A percentile compares a stretch with the other conserved stretches of the same genome.
Conservation (phyloP, 129 eudicot genomes). For the Flaveria linearis region DNA sequence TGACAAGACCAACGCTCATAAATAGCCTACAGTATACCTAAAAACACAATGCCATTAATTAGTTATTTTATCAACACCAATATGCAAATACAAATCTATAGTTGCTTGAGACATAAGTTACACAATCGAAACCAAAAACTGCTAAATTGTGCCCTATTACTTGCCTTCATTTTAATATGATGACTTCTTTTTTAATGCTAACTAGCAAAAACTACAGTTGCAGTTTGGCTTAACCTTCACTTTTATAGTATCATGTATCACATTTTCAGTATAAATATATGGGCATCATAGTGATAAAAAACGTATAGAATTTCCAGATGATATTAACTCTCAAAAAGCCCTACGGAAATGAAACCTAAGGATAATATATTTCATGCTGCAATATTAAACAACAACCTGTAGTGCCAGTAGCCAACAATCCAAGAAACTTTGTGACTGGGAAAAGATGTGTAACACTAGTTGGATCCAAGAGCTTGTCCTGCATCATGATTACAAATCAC, state of each 20-base stretch:
- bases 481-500: constrained; percentile 13
- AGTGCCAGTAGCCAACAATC: constrained; percentile 92
- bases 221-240: background rate
- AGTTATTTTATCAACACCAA: background rate
- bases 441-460: constrained; percentile 93
- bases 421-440: constrained; percentile 78
- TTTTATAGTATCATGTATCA: constrained; percentile 2
- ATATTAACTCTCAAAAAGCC: background rate
- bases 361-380: background rate
- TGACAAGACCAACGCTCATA: background rate
- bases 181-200: background rate
- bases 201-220: background rate
- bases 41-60: background rate
- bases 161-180: constrained; percentile 5
- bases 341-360: background rate
- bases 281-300: background rate
- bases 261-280: background rate
- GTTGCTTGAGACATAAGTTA: background rate
- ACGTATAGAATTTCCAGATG: background rate
- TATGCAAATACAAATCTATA: background rate
- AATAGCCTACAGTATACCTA: background rate
- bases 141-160: background rate
- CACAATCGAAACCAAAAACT: background rate
- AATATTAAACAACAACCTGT: constrained; percentile 51
- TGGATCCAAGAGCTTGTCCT: constrained; percentile 98